Conservation (phyloP, 169 alveolate genomes). For the Eimeria sp. region DNA sequence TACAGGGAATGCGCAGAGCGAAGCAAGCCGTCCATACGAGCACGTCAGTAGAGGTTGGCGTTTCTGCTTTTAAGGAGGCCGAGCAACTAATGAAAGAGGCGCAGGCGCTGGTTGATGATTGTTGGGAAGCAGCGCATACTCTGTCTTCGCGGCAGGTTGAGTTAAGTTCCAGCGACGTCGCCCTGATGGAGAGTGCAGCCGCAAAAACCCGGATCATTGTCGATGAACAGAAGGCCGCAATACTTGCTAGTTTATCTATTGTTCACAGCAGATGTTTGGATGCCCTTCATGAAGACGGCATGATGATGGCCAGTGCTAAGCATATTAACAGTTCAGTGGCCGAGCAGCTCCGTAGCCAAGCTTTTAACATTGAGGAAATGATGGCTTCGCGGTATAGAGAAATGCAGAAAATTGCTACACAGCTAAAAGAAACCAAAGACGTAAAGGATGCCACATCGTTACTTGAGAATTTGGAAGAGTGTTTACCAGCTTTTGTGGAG, state of each 20-base stretch:
- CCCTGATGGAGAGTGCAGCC: background rate
- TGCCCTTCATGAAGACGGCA: background rate
- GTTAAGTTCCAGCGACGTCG: background rate
- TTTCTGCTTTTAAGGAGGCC: background rate
- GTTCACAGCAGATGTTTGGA: background rate
- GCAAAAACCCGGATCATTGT: background rate
- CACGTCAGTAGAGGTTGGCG: conserved; percentile 7
- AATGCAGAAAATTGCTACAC: background rate
- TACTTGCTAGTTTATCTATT: background rate
- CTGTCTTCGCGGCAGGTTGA: background rate
- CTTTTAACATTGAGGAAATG: background rate
- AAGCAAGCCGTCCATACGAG: conserved; percentile 13
- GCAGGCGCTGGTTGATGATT: conserved; percentile 18
- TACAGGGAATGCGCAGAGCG: background rate
- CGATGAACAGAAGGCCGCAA: background rate
- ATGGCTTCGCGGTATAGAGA: background rate
- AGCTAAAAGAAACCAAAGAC: background rate
- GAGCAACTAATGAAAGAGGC: conserved; percentile 9
- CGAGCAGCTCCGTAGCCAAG: conserved; percentile 13
- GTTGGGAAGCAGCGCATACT: conserved; percentile 7
- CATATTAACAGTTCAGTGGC: background rate
- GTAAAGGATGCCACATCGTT: background rate
- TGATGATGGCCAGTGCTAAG: background rate
- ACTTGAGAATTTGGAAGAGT: background rate
- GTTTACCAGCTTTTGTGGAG: background rate